Evolutionary conservation across 345 rosid species (phyloP).

Genomic region (Syzygium jambos): DNA sequence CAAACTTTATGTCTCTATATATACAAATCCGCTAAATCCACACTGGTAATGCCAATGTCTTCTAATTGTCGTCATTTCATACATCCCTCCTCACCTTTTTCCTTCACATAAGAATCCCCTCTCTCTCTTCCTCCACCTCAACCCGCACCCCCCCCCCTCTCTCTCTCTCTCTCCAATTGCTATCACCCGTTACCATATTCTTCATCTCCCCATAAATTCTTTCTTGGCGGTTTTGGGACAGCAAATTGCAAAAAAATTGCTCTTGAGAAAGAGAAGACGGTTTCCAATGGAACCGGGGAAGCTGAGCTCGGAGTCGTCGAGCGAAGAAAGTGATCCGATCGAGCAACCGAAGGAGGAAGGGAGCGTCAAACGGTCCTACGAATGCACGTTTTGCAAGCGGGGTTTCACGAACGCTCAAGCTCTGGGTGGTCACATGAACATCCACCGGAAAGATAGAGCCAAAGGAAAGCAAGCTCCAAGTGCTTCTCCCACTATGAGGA

Average conservation of each 20-base stretch:
- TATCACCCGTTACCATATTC: not conserved
- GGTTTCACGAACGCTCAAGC: conserved; percentile 97
- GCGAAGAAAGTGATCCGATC: conserved; percentile 18
- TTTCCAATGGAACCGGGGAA: not conserved
- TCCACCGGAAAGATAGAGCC: conserved; percentile 78
- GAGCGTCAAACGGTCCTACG: conserved; percentile 41
- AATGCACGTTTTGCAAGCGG: conserved; percentile 77
- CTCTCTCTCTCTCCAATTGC: not conserved
- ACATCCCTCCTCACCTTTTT: not conserved
- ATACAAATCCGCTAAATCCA: not conserved
- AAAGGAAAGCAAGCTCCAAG: conserved; percentile 17
- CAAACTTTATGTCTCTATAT: not conserved
- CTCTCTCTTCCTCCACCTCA: not conserved
- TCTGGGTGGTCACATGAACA: conserved; percentile 92
- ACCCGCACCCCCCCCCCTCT: no score
- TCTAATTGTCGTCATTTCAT: not conserved
- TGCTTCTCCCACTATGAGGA: not conserved
- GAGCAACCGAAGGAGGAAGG: conserved; percentile 12
- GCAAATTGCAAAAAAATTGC: not conserved
- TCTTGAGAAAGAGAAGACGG: not conserved
- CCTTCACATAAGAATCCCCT: not conserved
- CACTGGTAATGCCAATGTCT: not conserved
- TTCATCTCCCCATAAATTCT: not conserved
- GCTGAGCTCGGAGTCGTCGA: conserved; percentile 1
- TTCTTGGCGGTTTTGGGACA: not conserved